These are phyloP conservation scores for Telopea speciosissima DNA, from an alignment of 177 flowering plant genomes.

Conservation along the genomic window DNA sequence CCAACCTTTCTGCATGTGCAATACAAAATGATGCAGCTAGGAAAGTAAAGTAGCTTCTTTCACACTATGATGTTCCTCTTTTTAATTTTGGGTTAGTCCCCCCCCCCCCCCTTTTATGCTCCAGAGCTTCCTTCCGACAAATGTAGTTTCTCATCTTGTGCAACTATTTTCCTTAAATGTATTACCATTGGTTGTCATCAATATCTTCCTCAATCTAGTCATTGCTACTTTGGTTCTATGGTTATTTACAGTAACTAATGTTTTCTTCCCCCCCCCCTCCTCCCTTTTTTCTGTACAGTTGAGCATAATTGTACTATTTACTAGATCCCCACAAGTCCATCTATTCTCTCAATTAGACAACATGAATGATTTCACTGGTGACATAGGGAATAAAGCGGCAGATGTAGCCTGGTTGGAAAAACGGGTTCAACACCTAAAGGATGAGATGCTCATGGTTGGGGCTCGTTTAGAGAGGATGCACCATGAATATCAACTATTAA, in stretches of 20 bases:
- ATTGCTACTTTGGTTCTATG: not conserved
- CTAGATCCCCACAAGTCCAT: constrained; percentile 61
- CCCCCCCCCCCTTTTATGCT: no score
- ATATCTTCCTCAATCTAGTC: not conserved
- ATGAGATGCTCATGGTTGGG: constrained; percentile 81
- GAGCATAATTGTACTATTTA: constrained; percentile 63
- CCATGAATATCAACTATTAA: constrained; percentile 49
- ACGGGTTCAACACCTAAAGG: constrained; percentile 63
- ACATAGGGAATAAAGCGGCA: constrained; percentile 31
- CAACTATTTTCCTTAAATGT: not conserved
- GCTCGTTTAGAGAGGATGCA: constrained; percentile 67
- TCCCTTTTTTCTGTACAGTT: constrained; percentile 37
- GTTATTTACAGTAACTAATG: not conserved
- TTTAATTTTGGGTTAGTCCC: no score
- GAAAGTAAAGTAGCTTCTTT: no score
- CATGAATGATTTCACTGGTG: constrained; percentile 21
- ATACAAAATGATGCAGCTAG: no score
- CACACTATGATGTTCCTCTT: no score
- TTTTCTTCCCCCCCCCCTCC: not conserved
- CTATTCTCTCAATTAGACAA: constrained; percentile 45
- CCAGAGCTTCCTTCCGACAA: no score
- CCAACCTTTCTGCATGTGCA: no score
- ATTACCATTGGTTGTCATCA: not conserved
- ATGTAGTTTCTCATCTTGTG: no score
- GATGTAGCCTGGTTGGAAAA: constrained; percentile 57